Percentiles rank a stretch among this genome's conserved stretches.
Conservation (phyloP, 306 rosid genomes). For the Cucumis cinereus region DNA sequence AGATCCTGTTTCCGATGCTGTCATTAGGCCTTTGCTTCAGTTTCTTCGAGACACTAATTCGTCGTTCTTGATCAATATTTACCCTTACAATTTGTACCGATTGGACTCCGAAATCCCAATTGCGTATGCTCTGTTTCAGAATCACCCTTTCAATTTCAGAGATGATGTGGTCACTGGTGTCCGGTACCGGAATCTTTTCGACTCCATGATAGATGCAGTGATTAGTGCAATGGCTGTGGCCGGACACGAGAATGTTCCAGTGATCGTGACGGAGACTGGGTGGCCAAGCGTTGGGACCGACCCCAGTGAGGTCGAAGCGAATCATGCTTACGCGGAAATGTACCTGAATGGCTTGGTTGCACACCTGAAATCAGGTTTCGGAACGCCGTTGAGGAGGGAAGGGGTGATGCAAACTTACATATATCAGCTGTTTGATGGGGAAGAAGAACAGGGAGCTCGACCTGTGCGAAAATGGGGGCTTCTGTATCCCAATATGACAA, state of each 20-base stretch:
- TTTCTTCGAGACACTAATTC: conserved; percentile 68
- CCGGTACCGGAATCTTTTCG: conserved; percentile 66
- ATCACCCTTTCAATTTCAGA: conserved; percentile 56
- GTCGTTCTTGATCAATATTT: conserved; percentile 62
- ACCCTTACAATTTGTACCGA: conserved; percentile 74
- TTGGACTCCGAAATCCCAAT: conserved; percentile 48
- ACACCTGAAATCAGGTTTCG: conserved; percentile 48
- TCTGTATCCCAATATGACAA: conserved; percentile 45
- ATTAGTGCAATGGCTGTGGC: conserved; percentile 47
- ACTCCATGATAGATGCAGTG: conserved; percentile 68
- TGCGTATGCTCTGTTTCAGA: conserved; percentile 60
- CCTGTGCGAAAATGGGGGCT: conserved; percentile 55
- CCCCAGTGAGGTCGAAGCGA: conserved; percentile 45
- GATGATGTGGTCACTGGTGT: conserved; percentile 71
- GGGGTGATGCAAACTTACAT: conserved; percentile 46
- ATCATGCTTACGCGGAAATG: conserved; percentile 51
- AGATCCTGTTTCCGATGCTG: conserved; percentile 14
- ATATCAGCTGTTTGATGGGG: conserved; percentile 60
- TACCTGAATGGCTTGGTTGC: conserved; percentile 50
- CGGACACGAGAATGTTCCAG: conserved; percentile 44
- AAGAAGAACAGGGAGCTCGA: conserved; percentile 7
- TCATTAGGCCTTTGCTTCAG: conserved; percentile 48
- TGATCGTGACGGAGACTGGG: conserved; percentile 71
- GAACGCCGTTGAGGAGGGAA: conserved; percentile 60
- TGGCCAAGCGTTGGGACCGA: conserved; percentile 57